These are phyloP conservation scores for Meripilus lineatus DNA, from an alignment of 1,284 basidiomycete genomes.

Conservation along the genomic window DNA sequence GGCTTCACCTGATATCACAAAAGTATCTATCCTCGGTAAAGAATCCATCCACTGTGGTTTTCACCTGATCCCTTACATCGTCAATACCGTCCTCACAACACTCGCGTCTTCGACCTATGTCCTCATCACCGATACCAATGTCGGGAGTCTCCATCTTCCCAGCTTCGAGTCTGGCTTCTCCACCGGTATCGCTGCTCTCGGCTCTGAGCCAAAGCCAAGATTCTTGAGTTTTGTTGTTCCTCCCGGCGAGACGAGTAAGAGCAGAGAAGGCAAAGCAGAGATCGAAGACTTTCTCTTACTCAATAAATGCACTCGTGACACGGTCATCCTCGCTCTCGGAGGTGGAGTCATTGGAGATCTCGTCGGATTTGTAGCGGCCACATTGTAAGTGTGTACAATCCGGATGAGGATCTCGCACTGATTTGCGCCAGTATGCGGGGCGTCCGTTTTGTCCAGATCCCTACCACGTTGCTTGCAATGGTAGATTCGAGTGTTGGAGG, in stretches of 20 bases:
- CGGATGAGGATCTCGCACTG: not conserved
- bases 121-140: conserved; percentile 89
- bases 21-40: conserved; percentile 83
- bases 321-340: conserved; percentile 89
- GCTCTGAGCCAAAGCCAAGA: conserved; percentile 42
- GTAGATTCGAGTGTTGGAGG: conserved; percentile 97
- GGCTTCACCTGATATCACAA: conserved; percentile 40
- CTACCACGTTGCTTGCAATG: conserved; percentile 96
- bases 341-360: conserved; percentile 97
- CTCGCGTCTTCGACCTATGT: conserved; percentile 89
- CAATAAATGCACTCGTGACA: conserved; percentile 89
- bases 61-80: conserved; percentile 85
- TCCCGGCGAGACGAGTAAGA: conserved; percentile 93
- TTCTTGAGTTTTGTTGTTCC: conserved; percentile 80
- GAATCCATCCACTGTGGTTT: conserved; percentile 92
- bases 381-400: conserved; percentile 64
- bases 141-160: conserved; percentile 75
- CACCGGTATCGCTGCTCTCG: conserved; percentile 32
- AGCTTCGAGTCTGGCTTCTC: conserved; percentile 68
- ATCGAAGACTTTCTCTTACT: conserved; percentile 94
- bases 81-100: conserved; percentile 67
- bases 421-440: conserved; percentile 71
- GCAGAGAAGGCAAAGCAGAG: conserved; percentile 85
- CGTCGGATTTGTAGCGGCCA: conserved; percentile 94
- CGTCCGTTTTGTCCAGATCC: conserved; percentile 92